phyloP scores from a whole-genome alignment of 306 rosid species.

The Vigna mungo region DNA sequence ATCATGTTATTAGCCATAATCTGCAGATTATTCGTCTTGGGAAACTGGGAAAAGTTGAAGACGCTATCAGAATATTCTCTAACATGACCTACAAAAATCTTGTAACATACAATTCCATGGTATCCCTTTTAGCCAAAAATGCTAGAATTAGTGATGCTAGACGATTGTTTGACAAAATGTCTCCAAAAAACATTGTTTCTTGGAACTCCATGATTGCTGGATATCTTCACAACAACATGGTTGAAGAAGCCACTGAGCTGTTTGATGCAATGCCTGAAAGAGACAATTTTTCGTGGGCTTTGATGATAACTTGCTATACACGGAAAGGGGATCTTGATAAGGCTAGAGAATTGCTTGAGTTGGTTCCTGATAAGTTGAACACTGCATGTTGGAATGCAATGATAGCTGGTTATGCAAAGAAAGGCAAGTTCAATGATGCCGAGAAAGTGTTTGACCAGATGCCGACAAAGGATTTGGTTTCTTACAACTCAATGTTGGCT shows the following conservation, averaged over 20 bases:
- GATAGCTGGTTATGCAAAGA: conserved; percentile 82
- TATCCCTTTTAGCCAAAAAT: conserved; percentile 70
- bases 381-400: conserved; percentile 79
- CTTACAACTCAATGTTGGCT: conserved; percentile 79
- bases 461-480: conserved; percentile 71
- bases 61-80: conserved; percentile 67
- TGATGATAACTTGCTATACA: conserved; percentile 76
- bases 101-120: conserved; percentile 84
- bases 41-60: conserved; percentile 69
- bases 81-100: conserved; percentile 60
- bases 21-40: conserved; percentile 66
- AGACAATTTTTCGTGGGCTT: conserved; percentile 76
- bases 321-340: conserved; percentile 68
- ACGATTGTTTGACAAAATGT: conserved; percentile 72
- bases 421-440: conserved; percentile 65
- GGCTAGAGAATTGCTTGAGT: conserved; percentile 67
- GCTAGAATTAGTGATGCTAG: conserved; percentile 70
- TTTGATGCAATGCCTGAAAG: conserved; percentile 69
- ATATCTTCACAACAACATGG: conserved; percentile 65
- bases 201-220: conserved; percentile 88
- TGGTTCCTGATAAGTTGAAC: conserved; percentile 73
- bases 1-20: conserved; percentile 60
- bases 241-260: conserved; percentile 62
- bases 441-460: conserved; percentile 66
- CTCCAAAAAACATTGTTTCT: conserved; percentile 67